These are phyloP conservation scores for Cryptococcus maquisensis DNA, from an alignment of 1,284 basidiomycete species.

Conservation along the genomic window DNA sequence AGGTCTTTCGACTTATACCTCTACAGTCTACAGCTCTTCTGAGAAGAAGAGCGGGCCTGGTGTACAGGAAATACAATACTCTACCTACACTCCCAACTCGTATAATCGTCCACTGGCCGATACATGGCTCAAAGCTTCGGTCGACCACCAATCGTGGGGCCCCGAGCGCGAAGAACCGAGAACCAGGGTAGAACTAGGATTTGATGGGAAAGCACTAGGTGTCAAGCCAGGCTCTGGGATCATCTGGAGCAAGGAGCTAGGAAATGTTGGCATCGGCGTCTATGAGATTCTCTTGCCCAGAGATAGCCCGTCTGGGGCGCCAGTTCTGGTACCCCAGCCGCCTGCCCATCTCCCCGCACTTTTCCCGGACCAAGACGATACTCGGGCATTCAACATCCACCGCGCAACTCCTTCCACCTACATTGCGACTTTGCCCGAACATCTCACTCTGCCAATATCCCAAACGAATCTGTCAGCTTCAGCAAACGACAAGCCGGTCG, in stretches of 20 bases:
- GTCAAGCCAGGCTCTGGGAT: slow-evolving; percentile 38
- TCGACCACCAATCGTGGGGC: slow-evolving; percentile 21
- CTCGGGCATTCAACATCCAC: slow-evolving; percentile 7
- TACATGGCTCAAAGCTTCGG: slow-evolving; percentile 40
- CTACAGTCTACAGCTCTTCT: slow-evolving; percentile 9
- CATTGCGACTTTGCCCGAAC: slow-evolving; percentile 35
- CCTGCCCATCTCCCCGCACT: slow-evolving; percentile 37
- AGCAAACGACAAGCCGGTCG: not conserved
- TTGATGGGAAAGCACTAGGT: slow-evolving; percentile 44
- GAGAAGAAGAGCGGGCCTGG: slow-evolving; percentile 11
- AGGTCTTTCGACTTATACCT: slow-evolving; percentile 12
- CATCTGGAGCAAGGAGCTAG: slow-evolving; percentile 36
- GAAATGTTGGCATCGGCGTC: slow-evolving; percentile 45
- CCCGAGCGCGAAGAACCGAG: slow-evolving; percentile 22
- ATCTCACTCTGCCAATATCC: slow-evolving; percentile 19
- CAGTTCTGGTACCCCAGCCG: slow-evolving; percentile 49
- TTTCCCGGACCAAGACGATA: slow-evolving; percentile 25
- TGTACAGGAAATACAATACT: slow-evolving; percentile 43
- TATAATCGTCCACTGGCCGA: slow-evolving; percentile 44
- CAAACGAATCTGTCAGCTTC: not conserved
- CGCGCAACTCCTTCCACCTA: slow-evolving; percentile 37
- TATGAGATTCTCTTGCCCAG: slow-evolving; percentile 46
- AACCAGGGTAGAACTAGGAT: slow-evolving; percentile 42
- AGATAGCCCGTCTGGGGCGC: slow-evolving; percentile 31
- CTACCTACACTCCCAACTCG: slow-evolving; percentile 46